A percentile compares a stretch with the other conserved stretches of the same genome.
phyloP scores from a whole-genome alignment of 78 protist genomes.

The slime mould (Dictyostelium discoideum) region dicty_2.7 NC_007089.4:4143501-4144000 shows the following conservation, averaged over 20 bases:
- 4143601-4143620: neutral
- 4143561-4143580: slow-evolving; percentile 45
- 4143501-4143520: slow-evolving; percentile 65
- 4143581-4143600: neutral
- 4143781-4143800: neutral
- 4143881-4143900: neutral
- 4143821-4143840: slow-evolving; percentile 70
- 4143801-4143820: slow-evolving; percentile 29
- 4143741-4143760: neutral
- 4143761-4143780: neutral
- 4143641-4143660: slow-evolving; percentile 42
- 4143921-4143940: slow-evolving; percentile 25
- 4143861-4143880: slow-evolving; percentile 42
- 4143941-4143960: slow-evolving; percentile 66
- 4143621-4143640: slow-evolving; percentile 47
- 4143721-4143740: neutral
- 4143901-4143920: neutral
- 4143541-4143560: neutral
- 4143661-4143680: slow-evolving; percentile 20
- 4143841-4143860: slow-evolving; percentile 72
- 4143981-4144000: slow-evolving; percentile 86
- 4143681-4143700: neutral
- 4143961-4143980: slow-evolving; percentile 58
- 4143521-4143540: slow-evolving; percentile 53
- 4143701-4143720: neutral